Conservation (phyloP, 306 rosid genomes). For the Gillenia trifoliata region DNA sequence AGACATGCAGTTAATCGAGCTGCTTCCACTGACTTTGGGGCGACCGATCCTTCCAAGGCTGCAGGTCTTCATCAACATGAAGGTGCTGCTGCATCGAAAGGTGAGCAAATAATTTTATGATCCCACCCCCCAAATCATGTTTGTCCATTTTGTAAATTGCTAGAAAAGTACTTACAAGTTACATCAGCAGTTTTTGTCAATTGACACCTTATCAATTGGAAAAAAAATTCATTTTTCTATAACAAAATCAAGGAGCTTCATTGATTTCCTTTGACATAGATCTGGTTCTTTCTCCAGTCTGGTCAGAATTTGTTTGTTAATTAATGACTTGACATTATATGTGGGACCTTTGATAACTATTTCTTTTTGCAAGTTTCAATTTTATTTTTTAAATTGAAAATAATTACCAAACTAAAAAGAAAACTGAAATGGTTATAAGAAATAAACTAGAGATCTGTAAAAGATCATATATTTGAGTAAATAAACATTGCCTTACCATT, state of each 20-base stretch:
- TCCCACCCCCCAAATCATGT: not conserved
- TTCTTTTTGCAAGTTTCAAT: not conserved
- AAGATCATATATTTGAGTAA: not conserved
- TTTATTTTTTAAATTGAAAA: too few relatives aligned
- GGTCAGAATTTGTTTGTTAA: not conserved
- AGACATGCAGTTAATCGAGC: slow-evolving; percentile 57
- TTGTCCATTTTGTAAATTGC: slow-evolving; percentile 4
- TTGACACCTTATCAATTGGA: not conserved
- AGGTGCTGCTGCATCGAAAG: slow-evolving; percentile 42
- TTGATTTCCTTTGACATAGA: not conserved
- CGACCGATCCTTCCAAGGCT: slow-evolving; percentile 49
- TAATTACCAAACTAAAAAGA: too few relatives aligned
- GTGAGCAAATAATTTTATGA: slow-evolving; percentile 25
- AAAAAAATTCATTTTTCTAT: not conserved
- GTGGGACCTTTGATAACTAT: too few relatives aligned
- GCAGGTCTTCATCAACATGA: slow-evolving; percentile 39
- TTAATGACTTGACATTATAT: too few relatives aligned
- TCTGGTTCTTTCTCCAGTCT: not conserved
- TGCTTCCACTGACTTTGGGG: slow-evolving; percentile 49
- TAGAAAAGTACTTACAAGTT: not conserved
- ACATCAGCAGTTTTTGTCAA: not conserved
- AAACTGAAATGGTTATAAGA: too few relatives aligned
- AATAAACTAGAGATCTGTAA: too few relatives aligned
- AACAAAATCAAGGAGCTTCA: not conserved
- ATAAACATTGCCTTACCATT: not conserved